Conservation (phyloP, 768 basidiomycete genomes). For the Suillus decipiens region DNA sequence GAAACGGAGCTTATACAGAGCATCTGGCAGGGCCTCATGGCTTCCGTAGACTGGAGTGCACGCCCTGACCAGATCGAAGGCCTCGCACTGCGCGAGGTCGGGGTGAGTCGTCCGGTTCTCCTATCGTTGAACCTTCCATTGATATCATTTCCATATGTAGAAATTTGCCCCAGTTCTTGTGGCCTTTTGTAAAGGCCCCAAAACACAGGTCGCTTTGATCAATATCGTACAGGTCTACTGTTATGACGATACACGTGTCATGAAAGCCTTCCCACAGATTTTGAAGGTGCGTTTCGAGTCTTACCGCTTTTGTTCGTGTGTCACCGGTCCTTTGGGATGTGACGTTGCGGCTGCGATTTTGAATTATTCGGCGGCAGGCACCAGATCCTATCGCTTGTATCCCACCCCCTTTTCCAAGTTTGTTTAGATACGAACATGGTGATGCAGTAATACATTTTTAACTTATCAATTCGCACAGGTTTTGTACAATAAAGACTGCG, state of each 20-base stretch:
- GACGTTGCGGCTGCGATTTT: background rate
- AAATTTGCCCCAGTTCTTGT: constrained; percentile 84
- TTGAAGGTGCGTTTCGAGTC: constrained; percentile 62
- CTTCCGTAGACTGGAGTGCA: constrained; percentile 84
- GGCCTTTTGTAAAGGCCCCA: constrained; percentile 85
- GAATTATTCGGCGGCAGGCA: background rate
- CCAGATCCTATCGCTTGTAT: background rate
- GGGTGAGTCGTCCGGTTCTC: constrained; percentile 48
- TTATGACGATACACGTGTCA: constrained; percentile 94
- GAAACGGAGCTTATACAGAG: constrained; percentile 84
- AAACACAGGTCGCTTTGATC: constrained; percentile 92
- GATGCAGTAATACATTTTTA: background rate
- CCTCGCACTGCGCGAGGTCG: constrained; percentile 84
- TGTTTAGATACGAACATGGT: background rate
- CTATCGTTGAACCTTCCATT: background rate
- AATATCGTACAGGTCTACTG: constrained; percentile 95
- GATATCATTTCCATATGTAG: constrained; percentile 39
- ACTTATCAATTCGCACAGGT: constrained; percentile 52
- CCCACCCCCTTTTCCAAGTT: background rate
- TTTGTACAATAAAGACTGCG: constrained; percentile 93
- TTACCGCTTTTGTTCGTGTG: background rate
- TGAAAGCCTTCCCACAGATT: constrained; percentile 93
- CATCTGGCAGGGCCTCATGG: constrained; percentile 92
- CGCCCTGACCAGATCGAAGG: constrained; percentile 91
- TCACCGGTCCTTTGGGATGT: constrained; percentile 7